Conservation (phyloP, 352 stramenopile species). For the Pythium guiyangense region DNA sequence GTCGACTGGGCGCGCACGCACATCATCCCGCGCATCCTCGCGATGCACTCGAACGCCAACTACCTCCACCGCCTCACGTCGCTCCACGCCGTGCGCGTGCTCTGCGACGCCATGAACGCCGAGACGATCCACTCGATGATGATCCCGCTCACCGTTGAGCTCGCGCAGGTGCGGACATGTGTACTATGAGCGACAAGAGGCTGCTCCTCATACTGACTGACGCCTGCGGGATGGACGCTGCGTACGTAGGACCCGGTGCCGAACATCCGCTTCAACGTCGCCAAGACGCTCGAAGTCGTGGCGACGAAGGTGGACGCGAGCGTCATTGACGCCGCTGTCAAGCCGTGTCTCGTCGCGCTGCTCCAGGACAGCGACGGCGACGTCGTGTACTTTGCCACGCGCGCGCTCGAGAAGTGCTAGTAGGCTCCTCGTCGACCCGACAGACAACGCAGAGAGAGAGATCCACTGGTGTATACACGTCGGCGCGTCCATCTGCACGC, state of each 20-base stretch:
- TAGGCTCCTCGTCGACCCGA: background rate
- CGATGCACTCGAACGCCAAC: constrained; percentile 92
- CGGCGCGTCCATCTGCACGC: too few species aligned
- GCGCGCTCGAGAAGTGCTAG: constrained; percentile 65
- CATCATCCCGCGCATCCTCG: constrained; percentile 93
- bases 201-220: background rate
- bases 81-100: constrained; percentile 84
- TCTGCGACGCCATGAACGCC: constrained; percentile 70
- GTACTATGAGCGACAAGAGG: too few species aligned
- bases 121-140: constrained; percentile 84
- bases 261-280: constrained; percentile 99
- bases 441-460: too few species aligned
- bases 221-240: background rate
- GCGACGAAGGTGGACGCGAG: constrained; percentile 59
- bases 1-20: constrained; percentile 93
- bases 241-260: constrained; percentile 85
- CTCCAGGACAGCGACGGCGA: constrained; percentile 90
- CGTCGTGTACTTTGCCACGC: constrained; percentile 92
- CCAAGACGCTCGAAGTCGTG: constrained; percentile 93
- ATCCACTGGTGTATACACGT: too few species aligned
- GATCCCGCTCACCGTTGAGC: constrained; percentile 90
- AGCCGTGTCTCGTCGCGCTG: constrained; percentile 83
- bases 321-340: constrained; percentile 67
- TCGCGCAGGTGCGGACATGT: constrained; percentile 69
- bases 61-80: constrained; percentile 94